Evolutionary conservation across 768 basidiomycete genomes (phyloP).

Genomic region (Lanmaoa rubissima): DNA sequence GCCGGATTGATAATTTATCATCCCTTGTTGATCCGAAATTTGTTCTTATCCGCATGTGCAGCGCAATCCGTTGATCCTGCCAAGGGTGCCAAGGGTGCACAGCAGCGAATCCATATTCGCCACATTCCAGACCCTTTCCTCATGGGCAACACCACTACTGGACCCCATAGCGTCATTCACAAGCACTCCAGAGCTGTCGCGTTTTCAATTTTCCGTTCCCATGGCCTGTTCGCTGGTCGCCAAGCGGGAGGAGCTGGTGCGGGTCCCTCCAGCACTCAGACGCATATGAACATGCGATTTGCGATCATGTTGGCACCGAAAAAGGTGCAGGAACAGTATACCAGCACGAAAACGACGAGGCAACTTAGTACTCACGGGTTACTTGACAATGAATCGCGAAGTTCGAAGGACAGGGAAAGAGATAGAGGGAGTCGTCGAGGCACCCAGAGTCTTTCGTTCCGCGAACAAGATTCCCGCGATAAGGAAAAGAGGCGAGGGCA

Average conservation of each 20-base stretch:
- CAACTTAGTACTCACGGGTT: conserved; percentile 67
- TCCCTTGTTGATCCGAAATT: not conserved
- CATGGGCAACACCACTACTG: conserved; percentile 42
- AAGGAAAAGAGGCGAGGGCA: conserved; percentile 21
- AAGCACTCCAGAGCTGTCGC: conserved; percentile 79
- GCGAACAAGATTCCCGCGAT: conserved; percentile 22
- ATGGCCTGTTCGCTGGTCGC: conserved; percentile 30
- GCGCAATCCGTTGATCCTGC: conserved; percentile 44
- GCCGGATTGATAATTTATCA: not conserved
- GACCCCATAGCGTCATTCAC: conserved; percentile 70
- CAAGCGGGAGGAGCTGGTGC: conserved; percentile 5
- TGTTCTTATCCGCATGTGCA: conserved; percentile 13
- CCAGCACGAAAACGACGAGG: conserved; percentile 70
- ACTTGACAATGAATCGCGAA: conserved; percentile 44
- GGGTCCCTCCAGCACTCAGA: conserved; percentile 11
- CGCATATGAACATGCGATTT: conserved; percentile 28
- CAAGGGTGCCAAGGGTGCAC: conserved; percentile 58
- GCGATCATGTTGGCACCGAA: conserved; percentile 67
- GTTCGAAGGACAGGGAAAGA: conserved; percentile 19
- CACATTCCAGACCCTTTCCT: conserved; percentile 52
- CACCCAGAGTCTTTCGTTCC: conserved; percentile 11
- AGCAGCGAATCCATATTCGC: conserved; percentile 65
- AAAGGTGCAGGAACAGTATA: conserved; percentile 76
- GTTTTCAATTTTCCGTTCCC: conserved; percentile 75
- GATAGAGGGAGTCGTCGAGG: conserved; percentile 16